phyloP scores from a whole-genome alignment of 352 stramenopile species.

The Stramenopiles sp. region DNA sequence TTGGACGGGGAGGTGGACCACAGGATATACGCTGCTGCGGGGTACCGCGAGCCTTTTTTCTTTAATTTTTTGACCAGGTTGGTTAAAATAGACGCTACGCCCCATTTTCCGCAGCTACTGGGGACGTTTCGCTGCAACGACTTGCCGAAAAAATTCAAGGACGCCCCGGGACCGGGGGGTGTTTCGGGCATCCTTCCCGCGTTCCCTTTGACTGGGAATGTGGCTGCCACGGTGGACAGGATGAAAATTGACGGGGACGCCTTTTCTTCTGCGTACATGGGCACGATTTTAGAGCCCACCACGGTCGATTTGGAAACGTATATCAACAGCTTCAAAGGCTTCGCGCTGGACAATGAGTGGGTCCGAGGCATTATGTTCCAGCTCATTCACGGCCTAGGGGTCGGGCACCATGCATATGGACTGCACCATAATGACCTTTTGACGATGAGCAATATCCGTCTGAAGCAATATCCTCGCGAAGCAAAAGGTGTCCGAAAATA shows the following conservation, averaged over 20 bases:
- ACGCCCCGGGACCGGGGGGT: background rate
- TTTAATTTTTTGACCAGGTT: background rate
- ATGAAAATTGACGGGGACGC: slow-evolving; percentile 1
- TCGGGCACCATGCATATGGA: background rate
- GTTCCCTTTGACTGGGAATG: background rate
- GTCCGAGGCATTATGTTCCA: background rate
- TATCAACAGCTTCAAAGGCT: background rate
- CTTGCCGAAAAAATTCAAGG: background rate
- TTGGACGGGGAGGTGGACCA: background rate
- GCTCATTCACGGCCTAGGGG: background rate
- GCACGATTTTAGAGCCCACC: background rate
- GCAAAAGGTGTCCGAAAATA: slow-evolving; percentile 2
- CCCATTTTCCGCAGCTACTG: background rate
- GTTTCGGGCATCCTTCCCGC: background rate
- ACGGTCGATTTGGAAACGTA: background rate
- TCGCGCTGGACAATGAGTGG: background rate
- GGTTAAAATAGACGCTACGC: background rate
- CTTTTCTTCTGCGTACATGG: background rate
- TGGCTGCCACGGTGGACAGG: background rate
- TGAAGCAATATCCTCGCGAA: slow-evolving; percentile 5
- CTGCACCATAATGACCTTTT: background rate
- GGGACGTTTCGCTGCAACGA: background rate
- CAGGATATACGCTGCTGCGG: background rate
- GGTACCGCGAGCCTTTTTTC: background rate
- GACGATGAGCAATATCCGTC: background rate